Evolutionary conservation across 495 filamentous ascomycete species (phyloP), one percentile per base, ranked within the genome.

Genomic region (Penicillium parvum): DNA sequence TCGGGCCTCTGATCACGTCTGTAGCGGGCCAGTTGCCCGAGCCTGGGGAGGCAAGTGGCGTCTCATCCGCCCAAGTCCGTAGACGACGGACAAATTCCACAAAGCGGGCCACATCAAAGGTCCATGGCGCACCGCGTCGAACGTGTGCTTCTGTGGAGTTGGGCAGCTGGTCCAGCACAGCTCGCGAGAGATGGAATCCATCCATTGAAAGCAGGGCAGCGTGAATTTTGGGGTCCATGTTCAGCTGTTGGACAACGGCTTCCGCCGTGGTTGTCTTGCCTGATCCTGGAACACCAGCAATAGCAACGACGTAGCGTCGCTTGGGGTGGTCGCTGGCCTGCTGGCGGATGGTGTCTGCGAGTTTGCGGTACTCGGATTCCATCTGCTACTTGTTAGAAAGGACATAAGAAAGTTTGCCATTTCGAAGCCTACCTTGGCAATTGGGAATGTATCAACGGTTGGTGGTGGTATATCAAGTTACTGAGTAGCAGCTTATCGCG

Each of bases 211-310:
- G 40, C 0, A 63, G 46, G 0, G 57, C 55, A 3, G 66, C 57
- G n/a, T 44, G 48, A 1, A 32, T 22, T 1, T 40, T 29, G 5
- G 53, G 38, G 17, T 29, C 29, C 12, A 40, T 10, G 35, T 69
- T 72, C 9, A 74, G 37, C 0, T 55, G 54, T 12, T 49, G 46
- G 3, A 62, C 50, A 7, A 73, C 45, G 1, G 59, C 57, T 14
- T 58, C 45, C 1, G 69, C 68, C 8, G 65, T 71, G 4, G 73
- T 76, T 6, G 73, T 71, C 40, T 75, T 76, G 6, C 73, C 73
- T 4, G 68, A 68, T 0, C 73, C 73, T 5, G 73, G 71, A 3
- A 65, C 45, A 7, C 72, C 71, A 5, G 71, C 71, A 18, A 76
- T 63, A 20, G 64, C 69, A 25, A 73, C 60, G 10, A 71, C 27